Conservation (phyloP, 768 basidiomycete genomes). For the Leccinum boreale region DNA sequence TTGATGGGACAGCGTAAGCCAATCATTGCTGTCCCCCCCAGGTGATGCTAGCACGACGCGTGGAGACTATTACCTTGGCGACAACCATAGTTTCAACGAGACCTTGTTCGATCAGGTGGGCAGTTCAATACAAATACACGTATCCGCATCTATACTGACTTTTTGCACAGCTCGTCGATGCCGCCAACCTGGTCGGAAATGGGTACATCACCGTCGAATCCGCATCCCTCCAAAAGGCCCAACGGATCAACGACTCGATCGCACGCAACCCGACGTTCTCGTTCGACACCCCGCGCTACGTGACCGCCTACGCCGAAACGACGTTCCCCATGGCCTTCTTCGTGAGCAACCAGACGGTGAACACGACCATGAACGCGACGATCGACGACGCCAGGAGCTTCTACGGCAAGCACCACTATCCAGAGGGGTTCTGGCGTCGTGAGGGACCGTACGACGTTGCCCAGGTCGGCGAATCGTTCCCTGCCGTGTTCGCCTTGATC, state of each 20-base stretch:
- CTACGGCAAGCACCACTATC: constrained; percentile 14
- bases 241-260: constrained; percentile 26
- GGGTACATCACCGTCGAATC: constrained; percentile 22
- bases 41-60: constrained; percentile 27
- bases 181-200: constrained; percentile 18
- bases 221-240: constrained; percentile 16
- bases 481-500: not conserved
- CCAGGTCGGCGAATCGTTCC: constrained; percentile 1
- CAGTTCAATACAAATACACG: not conserved
- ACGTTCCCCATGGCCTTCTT: constrained; percentile 26
- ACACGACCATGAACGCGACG: constrained; percentile 15
- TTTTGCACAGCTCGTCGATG: constrained; percentile 8
- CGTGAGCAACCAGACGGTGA: constrained; percentile 19
- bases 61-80: constrained; percentile 22
- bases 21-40: not conserved
- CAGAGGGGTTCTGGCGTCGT: constrained; percentile 18
- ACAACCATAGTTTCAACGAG: constrained; percentile 26
- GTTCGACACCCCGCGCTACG: constrained; percentile 19
- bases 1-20: not conserved
- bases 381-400: constrained; percentile 19
- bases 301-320: constrained; percentile 20
- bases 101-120: constrained; percentile 22
- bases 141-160: too few relatives aligned
- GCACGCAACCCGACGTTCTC: constrained; percentile 21
- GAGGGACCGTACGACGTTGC: constrained; percentile 9